Evolutionary conservation across 2,329 filamentous ascomycete genomes (phyloP), one percentile per base, ranked within the genome.

Genomic region (Fusarium compactum): DNA sequence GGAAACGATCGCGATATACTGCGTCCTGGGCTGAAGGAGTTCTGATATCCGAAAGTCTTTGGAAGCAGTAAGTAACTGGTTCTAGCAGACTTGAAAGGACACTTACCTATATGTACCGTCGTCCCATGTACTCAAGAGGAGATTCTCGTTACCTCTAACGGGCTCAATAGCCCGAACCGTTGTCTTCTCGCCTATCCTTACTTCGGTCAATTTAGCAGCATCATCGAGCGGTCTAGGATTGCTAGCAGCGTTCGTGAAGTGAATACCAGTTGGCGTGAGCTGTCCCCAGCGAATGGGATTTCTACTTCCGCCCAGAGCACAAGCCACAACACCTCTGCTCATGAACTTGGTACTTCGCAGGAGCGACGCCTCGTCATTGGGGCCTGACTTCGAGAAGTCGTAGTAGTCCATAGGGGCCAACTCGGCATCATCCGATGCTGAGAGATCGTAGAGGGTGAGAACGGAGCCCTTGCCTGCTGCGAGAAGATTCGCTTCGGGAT

Each of bases 1-100:
- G 82, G 64, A 86, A 84, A 58, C 84, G 83, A 70, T 89, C 86
- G 40, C 86, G 83, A 72, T 86, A 89, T 10, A 86, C 72, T 11
- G 80, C 78, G 57, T 87, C 85, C 30, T 82, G 77, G 2, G 80
- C 65, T 0, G 82, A 85, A 1, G 85, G 82, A 1, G 85, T 84
- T 15, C 86, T 83, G 3, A 86, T 71, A 65, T 89, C 86, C 60
- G 83, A 80, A 3, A 88, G 82, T 25, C 79, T 82, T 82, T 46
- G 18, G 20, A 5, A 18, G 12, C 2, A 15, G 29, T 67, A 38
- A 70, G 69, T 9, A 30, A 12, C 16, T 48, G 9, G 20, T 18
- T n/a, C 12, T 11, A 7, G 3, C 10, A 44, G 18, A 10, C 29
- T 3, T n/a, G 8, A 25, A 51, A 16, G 40, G 9, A 18, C 46